Evolutionary conservation across 73 alveolate genomes (phyloP).

Genomic region (Paramecium bursaria): DNA sequence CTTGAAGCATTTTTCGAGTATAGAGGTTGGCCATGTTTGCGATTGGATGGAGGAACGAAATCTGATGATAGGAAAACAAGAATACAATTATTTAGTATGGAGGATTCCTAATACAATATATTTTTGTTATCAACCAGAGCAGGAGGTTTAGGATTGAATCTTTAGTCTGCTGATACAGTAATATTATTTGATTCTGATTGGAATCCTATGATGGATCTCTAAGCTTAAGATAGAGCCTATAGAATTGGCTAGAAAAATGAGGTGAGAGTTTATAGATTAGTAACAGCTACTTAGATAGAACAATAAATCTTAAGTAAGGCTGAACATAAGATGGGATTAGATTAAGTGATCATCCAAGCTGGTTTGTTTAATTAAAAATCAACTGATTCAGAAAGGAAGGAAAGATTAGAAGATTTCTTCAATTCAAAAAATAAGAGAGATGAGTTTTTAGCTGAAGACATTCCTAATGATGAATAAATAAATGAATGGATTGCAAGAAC

Average conservation of each 20-base stretch:
- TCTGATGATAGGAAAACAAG: conserved; percentile 94
- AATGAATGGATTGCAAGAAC: conserved; percentile 93
- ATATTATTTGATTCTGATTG: conserved; percentile 97
- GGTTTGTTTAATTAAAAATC: conserved; percentile 96
- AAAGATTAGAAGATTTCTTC: conserved; percentile 90
- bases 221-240: conserved; percentile 99
- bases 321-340: conserved; percentile 94
- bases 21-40: conserved; percentile 86
- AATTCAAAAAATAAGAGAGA: conserved; percentile 74
- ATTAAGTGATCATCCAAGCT: conserved; percentile 95
- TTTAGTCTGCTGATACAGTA: conserved; percentile 98
- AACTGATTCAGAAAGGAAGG: conserved; percentile 94
- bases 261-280: conserved; percentile 95
- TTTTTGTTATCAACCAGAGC: conserved; percentile 95
- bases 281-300: conserved; percentile 93
- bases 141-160: conserved; percentile 95
- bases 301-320: conserved; percentile 97
- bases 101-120: conserved; percentile 83
- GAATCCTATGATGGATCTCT: conserved; percentile 99
- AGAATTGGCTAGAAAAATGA: conserved; percentile 98
- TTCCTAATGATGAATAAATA: conserved; percentile 91
- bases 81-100: conserved; percentile 84
- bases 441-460: conserved; percentile 89
- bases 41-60: conserved; percentile 97
- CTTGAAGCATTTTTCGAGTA: conserved; percentile 91